Percentiles rank a stretch among this genome's conserved stretches.
Evolutionary conservation across 2,329 filamentous ascomycete species (phyloP).

Genomic region (Penicillium corylophilum): DNA sequence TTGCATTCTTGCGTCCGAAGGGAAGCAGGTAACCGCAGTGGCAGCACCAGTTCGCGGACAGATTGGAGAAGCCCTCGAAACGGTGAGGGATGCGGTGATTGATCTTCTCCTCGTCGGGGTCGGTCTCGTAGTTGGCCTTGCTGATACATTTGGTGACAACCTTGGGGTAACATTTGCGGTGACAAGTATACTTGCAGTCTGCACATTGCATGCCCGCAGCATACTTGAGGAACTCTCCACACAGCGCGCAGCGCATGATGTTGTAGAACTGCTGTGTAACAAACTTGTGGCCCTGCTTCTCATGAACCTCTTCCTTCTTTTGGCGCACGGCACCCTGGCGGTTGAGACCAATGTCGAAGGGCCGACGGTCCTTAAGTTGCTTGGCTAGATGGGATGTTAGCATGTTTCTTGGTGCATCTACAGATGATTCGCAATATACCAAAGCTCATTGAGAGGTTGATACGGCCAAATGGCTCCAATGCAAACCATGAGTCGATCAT

Average conservation of each 20-base stretch:
- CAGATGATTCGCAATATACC: slow-evolving; percentile 38
- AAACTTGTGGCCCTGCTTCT: slow-evolving; percentile 99
- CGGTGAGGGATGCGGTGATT: slow-evolving; percentile 98
- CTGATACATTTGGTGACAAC: slow-evolving; percentile 99
- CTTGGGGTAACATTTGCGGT: slow-evolving; percentile 93
- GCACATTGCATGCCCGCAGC: slow-evolving; percentile 98
- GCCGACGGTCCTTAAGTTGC: slow-evolving; percentile 77
- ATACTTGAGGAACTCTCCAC: slow-evolving; percentile 97
- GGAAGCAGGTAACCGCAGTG: slow-evolving; percentile 96
- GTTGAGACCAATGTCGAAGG: slow-evolving; percentile 84
- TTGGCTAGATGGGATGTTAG: slow-evolving; percentile 58
- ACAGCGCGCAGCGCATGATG: slow-evolving; percentile 98
- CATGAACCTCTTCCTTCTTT: slow-evolving; percentile 95
- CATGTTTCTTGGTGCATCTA: background rate
- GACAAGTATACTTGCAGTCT: slow-evolving; percentile 99
- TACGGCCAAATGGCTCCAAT: slow-evolving; percentile 87
- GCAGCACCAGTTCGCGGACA: slow-evolving; percentile 99
- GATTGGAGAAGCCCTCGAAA: slow-evolving; percentile 94
- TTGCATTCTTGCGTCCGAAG: slow-evolving; percentile 90
- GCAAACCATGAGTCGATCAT: slow-evolving; percentile 94
- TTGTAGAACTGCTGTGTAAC: slow-evolving; percentile 99
- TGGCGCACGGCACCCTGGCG: slow-evolving; percentile 96
- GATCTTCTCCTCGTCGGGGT: slow-evolving; percentile 99
- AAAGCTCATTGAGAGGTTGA: slow-evolving; percentile 89
- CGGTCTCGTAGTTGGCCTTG: slow-evolving; percentile 97